These are phyloP conservation scores for Penicillium thymicola DNA, from an alignment of 2,329 filamentous ascomycete genomes.

Conservation along the genomic window DNA sequence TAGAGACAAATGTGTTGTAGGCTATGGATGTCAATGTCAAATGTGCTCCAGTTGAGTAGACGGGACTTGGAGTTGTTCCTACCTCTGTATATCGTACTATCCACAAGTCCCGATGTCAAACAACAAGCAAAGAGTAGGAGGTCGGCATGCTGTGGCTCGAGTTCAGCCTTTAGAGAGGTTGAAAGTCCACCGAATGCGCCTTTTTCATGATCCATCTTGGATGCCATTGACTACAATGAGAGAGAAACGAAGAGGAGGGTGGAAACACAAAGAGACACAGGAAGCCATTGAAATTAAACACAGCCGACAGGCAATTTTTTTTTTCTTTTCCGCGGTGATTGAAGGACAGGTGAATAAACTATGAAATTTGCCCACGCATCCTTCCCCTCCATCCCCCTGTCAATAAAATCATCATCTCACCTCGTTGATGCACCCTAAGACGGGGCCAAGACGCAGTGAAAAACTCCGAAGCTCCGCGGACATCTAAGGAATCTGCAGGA, in stretches of 20 bases:
- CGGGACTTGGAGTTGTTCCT: background rate
- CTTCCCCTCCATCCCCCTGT: background rate
- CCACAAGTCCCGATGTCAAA: slow-evolving; percentile 27
- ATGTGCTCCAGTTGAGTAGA: background rate
- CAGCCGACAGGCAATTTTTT: background rate
- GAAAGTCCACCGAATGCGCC: slow-evolving; percentile 5
- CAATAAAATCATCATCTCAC: slow-evolving; percentile 1
- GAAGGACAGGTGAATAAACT: background rate
- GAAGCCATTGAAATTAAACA: background rate
- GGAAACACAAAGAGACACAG: background rate
- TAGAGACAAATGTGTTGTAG: slow-evolving; percentile 45
- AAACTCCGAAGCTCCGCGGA: background rate
- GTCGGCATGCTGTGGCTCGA: slow-evolving; percentile 25
- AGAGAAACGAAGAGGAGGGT: background rate
- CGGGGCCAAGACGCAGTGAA: background rate
- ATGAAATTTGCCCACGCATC: background rate
- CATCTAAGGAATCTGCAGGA: background rate
- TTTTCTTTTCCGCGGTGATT: background rate
- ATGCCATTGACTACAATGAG: background rate
- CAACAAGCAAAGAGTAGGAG: slow-evolving; percentile 28
- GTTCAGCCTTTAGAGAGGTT: slow-evolving; percentile 18
- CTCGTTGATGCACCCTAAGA: slow-evolving; percentile 3
- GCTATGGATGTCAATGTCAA: slow-evolving; percentile 23
- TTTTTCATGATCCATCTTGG: slow-evolving; percentile 5
- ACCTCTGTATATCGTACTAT: slow-evolving; percentile 34